A percentile compares a stretch with the other conserved stretches of the same genome.
phyloP scores from a whole-genome alignment of 345 rosid genomes.

The Durio zibethinus region DNA sequence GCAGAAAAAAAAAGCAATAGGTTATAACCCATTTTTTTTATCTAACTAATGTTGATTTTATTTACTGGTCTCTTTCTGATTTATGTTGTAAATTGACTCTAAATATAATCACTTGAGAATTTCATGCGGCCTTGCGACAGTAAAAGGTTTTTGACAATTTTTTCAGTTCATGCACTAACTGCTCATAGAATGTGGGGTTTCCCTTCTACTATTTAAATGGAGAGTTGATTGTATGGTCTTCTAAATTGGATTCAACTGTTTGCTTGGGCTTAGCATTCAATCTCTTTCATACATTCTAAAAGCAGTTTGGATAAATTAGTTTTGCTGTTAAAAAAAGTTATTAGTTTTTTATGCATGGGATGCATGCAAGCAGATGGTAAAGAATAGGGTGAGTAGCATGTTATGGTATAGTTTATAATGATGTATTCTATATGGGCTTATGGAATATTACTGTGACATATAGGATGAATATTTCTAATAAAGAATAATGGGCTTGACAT shows the following conservation, averaged over 20 bases:
- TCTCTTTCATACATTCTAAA: neutral
- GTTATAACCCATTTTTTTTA: neutral
- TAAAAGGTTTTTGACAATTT: constrained; percentile 3
- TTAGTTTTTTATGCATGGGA: neutral
- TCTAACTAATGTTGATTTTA: neutral
- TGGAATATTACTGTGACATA: too few species aligned
- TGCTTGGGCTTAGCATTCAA: neutral
- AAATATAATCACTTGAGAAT: neutral
- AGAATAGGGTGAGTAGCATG: neutral
- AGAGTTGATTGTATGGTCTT: neutral
- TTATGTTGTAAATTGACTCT: neutral
- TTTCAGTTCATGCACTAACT: neutral
- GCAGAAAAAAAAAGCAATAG: neutral
- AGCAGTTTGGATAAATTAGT: neutral
- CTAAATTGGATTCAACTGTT: neutral
- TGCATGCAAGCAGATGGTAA: neutral
- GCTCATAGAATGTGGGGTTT: constrained; percentile 7
- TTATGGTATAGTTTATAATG: neutral
- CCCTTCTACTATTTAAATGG: neutral
- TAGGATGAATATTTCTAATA: neutral
- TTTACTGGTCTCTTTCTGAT: neutral
- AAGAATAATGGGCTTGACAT: neutral
- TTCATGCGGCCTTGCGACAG: constrained; percentile 8
- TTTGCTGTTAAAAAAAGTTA: neutral
- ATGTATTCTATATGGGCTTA: too few species aligned